Evolutionary conservation across 129 eudicot species (phyloP).

Genomic region (Logfia minima): DNA sequence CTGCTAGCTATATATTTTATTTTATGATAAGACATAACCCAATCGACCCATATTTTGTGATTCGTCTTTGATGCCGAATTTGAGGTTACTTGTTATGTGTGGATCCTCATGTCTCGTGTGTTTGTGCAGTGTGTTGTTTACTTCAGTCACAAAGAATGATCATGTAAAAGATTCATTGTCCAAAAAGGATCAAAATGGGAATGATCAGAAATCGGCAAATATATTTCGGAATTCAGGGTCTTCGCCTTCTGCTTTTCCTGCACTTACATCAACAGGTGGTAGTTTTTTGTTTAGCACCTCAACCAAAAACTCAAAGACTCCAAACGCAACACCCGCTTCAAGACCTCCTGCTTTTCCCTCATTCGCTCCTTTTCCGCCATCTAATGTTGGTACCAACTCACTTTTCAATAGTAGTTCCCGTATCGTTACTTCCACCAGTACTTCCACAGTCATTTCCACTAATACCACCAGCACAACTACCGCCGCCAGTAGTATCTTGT

Average conservation of each 20-base stretch:
- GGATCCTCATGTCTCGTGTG: constrained; percentile 17
- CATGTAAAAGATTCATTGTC: constrained; percentile 23
- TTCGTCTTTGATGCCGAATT: constrained; percentile 4
- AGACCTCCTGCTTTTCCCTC: constrained; percentile 24
- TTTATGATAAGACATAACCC: not conserved
- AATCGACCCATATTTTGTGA: not conserved
- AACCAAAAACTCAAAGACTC: constrained; percentile 13
- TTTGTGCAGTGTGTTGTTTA: constrained; percentile 40
- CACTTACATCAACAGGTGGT: constrained; percentile 28
- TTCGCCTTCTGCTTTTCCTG: constrained; percentile 22
- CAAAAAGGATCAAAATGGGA: constrained; percentile 27
- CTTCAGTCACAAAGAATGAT: constrained; percentile 20
- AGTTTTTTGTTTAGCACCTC: constrained; percentile 22
- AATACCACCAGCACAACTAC: constrained; percentile 30
- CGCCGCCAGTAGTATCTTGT: not conserved
- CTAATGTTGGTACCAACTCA: constrained; percentile 23
- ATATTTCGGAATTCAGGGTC: constrained; percentile 21
- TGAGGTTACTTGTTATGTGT: constrained; percentile 6
- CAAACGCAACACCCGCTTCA: constrained; percentile 20
- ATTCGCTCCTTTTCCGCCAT: constrained; percentile 27
- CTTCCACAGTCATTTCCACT: not conserved
- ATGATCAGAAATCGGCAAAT: constrained; percentile 23
- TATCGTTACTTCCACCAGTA: constrained; percentile 24
- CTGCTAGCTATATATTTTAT: not conserved
- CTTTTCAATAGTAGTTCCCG: constrained; percentile 28